Evolutionary conservation across 148 eudicot species (phyloP).

Genomic region (Nyssa sinensis): DNA sequence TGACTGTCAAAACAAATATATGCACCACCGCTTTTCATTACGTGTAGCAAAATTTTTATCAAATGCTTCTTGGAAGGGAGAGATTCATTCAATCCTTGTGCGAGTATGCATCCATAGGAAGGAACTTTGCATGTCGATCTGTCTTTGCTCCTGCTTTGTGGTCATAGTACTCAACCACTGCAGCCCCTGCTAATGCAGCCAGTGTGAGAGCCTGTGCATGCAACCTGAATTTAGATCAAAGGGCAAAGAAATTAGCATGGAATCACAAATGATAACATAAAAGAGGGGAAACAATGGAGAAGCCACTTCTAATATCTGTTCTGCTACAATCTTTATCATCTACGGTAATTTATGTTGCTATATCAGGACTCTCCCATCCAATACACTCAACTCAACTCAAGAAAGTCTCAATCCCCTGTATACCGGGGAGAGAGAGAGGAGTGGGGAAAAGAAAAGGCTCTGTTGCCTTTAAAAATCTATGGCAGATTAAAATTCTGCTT

Average conservation of each 20-base stretch:
- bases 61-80: neutral
- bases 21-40: neutral
- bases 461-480: no score
- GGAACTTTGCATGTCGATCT: conserved; percentile 42
- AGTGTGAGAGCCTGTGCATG: conserved; percentile 86
- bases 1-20: neutral
- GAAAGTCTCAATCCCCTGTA: no score
- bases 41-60: neutral
- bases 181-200: conserved; percentile 81
- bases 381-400: no score
- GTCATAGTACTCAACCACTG: conserved; percentile 72
- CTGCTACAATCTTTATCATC: no score
- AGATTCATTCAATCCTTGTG: conserved; percentile 35
- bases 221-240: conserved; percentile 37
- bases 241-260: neutral
- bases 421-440: no score
- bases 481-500: no score
- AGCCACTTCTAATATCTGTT: no score
- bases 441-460: no score
- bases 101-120: conserved; percentile 30
- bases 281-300: neutral
- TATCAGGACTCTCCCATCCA: no score
- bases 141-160: conserved; percentile 42
- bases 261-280: neutral
- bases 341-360: no score